These are phyloP conservation scores for Rhodosporidiobolus odoratus DNA, from an alignment of 768 basidiomycete species.

Conservation along the genomic window DNA sequence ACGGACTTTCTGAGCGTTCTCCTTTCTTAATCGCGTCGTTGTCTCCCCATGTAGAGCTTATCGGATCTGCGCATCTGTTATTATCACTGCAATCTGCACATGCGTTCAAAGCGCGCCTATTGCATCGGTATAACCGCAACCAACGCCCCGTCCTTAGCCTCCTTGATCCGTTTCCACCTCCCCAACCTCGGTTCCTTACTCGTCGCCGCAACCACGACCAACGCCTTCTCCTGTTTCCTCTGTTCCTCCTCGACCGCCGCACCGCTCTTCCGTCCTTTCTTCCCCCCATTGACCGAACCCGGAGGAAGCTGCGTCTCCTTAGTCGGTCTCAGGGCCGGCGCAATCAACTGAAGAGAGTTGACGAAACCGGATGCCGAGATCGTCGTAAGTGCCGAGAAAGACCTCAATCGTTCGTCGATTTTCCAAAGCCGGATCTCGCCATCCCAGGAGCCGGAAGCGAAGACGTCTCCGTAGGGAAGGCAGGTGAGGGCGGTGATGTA, in stretches of 20 bases:
- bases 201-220: constrained; percentile 63
- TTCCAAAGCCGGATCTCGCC: constrained; percentile 86
- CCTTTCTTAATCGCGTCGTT: no score
- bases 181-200: constrained; percentile 86
- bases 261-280: constrained; percentile 47
- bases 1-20: constrained; percentile 11
- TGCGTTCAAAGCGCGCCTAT: not conserved
- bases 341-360: constrained; percentile 79
- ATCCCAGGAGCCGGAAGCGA: constrained; percentile 93
- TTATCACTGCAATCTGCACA: no score
- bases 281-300: constrained; percentile 42
- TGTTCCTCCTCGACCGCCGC: constrained; percentile 7
- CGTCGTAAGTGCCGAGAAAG: constrained; percentile 54
- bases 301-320: constrained; percentile 49
- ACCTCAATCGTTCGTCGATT: constrained; percentile 68
- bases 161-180: constrained; percentile 70
- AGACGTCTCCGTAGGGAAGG: constrained; percentile 80
- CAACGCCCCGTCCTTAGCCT: constrained; percentile 66
- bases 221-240: constrained; percentile 43
- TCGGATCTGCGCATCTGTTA: no score
- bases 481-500: constrained; percentile 85
- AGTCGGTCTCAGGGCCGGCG: constrained; percentile 24
- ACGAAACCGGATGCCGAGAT: constrained; percentile 63
- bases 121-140: constrained; percentile 49
- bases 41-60: no score